Percentiles rank a stretch among this genome's conserved stretches.
Evolutionary conservation across 2,329 filamentous ascomycete species (phyloP).

Genomic region (Cladosporium sp.): DNA sequence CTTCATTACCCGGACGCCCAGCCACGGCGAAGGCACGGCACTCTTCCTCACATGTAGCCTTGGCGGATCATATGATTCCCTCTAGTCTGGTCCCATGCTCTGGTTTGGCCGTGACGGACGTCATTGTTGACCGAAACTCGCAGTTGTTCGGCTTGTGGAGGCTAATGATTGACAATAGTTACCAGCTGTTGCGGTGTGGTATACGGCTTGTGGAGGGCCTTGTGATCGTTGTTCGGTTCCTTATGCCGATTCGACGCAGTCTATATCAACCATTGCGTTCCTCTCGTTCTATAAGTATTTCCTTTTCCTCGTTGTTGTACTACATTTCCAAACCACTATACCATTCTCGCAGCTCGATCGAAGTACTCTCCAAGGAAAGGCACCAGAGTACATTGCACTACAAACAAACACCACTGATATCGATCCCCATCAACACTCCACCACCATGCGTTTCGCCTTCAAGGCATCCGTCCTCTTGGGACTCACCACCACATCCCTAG

Average conservation of each 20-base stretch:
- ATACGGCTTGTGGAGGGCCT: conserved; percentile 10
- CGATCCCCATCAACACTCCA: neutral
- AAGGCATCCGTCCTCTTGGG: neutral
- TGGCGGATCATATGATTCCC: conserved; percentile 9
- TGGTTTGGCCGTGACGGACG: neutral
- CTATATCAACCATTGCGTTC: conserved; percentile 3
- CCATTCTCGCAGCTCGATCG: neutral
- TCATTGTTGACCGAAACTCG: conserved; percentile 11
- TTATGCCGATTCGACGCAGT: neutral
- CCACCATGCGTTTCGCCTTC: conserved; percentile 1
- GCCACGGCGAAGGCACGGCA: neutral
- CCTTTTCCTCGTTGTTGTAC: neutral
- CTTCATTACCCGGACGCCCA: conserved; percentile 1
- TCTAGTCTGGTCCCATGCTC: conserved; percentile 2
- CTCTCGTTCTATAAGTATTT: neutral
- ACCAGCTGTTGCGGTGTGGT: neutral
- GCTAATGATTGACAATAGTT: conserved; percentile 16
- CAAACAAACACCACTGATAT: neutral
- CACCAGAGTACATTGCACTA: neutral
- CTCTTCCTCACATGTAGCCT: neutral
- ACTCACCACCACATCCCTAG: neutral
- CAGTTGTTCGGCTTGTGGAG: conserved; percentile 1
- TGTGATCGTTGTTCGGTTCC: neutral
- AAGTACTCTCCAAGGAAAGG: neutral
- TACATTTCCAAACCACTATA: neutral